Base-by-base conservation (phyloP, 176 grass and related monocot genomes). In the Urochloa ruziziensis region DNA sequence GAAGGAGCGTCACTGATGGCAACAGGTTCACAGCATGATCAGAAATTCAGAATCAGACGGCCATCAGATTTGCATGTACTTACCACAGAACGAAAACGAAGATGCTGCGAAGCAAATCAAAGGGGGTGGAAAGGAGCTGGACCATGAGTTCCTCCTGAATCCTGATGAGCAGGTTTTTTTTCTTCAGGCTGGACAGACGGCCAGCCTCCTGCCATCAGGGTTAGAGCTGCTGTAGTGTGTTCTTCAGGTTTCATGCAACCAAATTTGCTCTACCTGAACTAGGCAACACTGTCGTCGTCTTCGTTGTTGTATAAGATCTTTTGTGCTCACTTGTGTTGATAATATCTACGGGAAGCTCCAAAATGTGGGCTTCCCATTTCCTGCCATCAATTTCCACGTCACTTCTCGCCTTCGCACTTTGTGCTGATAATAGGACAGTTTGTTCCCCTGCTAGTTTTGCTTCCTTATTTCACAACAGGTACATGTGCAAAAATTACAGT, bases 1-100 rank as follows among this genome's bases (percentile, higher is more conserved):
- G 39, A 82, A 36, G 88, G 84, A 83, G 73, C 65, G 84, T 60
- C 78, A 82, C 18, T 83, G 65, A 86, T 32, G 70, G 33, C 18
- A 27, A 4, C 27, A 77, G 37, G 73, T 19, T 29, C 57, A 65
- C 12, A 33, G 5, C 65, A 72, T 58, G 65, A 78, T 82, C 77
- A 86, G n/a, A n/a, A n/a, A n/a, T n/a, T n/a, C n/a, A n/a, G 27
- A 65, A 5, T 10, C 21, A 44, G 16, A 56, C 40, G 23, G 67
- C n/a, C 65, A 71, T 39, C 64, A 61, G 57, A 63, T 73, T 51
- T 72, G 28, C 34, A 18, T 16, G 27, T 14, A 60, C 52, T 68
- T 21, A 35, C 24, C 6, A 23, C 68, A 51, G 42, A 39, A 44
- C 13, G 51, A 64, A n/a, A 24, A 12, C 13, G 12, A 43, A 33